These are phyloP conservation scores for Botrytis byssoidea DNA, from an alignment of 2,329 filamentous ascomycete genomes.

Conservation along the genomic window DNA sequence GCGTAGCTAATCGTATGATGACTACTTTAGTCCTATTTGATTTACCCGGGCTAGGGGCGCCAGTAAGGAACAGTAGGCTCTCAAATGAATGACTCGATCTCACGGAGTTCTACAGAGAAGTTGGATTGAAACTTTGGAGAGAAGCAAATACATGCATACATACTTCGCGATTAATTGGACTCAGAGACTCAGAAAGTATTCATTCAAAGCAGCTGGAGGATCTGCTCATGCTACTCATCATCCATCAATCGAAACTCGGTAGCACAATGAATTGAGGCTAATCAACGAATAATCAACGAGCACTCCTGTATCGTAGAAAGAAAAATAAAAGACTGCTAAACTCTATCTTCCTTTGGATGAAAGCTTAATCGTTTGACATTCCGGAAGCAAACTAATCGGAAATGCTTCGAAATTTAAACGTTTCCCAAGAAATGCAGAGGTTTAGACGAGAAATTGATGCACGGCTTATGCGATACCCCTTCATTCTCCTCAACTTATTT, in stretches of 20 bases:
- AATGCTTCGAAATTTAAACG: conserved; percentile 1
- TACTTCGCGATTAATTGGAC: not conserved
- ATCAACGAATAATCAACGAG: not conserved
- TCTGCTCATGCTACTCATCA: not conserved
- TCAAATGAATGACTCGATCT: not conserved
- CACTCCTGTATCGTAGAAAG: too few relatives aligned
- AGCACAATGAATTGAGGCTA: not conserved
- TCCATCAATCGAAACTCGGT: not conserved
- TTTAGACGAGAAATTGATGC: conserved; percentile 7
- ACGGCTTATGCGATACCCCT: not conserved
- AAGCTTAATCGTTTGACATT: not conserved
- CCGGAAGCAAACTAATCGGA: not conserved
- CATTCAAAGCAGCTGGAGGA: not conserved
- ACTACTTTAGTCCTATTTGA: not conserved
- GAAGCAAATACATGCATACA: not conserved
- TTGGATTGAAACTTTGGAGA: not conserved
- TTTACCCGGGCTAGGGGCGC: not conserved
- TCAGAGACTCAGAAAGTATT: not conserved
- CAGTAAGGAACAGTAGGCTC: not conserved
- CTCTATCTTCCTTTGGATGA: not conserved
- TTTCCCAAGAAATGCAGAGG: conserved; percentile 2
- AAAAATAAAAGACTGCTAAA: not conserved
- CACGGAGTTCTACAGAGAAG: not conserved
- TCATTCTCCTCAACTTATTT: not conserved
- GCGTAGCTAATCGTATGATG: not conserved